phyloP scores from a whole-genome alignment of 1,139 yeast species.

The Blastobotrys apis region DNA sequence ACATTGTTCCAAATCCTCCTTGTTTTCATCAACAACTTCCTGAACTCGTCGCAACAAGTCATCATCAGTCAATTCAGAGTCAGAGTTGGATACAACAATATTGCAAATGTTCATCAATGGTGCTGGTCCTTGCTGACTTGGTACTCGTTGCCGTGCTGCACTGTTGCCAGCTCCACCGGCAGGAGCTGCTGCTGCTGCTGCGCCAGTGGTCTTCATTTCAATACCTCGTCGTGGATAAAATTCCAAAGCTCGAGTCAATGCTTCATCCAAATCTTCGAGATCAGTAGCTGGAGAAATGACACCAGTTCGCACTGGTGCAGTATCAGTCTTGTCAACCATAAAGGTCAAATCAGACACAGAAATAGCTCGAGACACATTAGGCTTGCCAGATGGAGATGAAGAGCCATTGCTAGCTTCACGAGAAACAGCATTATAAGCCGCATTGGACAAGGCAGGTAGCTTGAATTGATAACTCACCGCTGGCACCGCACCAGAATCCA shows the following conservation, averaged over 20 bases:
- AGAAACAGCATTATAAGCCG: constrained; percentile 44
- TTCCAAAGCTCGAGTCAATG: constrained; percentile 71
- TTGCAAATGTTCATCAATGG: constrained; percentile 70
- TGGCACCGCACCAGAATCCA: constrained; percentile 52
- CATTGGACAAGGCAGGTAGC: constrained; percentile 64
- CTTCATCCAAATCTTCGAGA: constrained; percentile 85
- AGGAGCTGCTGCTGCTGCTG: constrained; percentile 18
- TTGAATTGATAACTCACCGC: constrained; percentile 88
- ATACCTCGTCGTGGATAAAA: constrained; percentile 48
- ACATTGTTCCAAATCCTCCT: constrained; percentile 62
- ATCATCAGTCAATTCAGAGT: constrained; percentile 68
- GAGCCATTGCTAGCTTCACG: constrained; percentile 29
- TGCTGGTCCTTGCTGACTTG: constrained; percentile 28
- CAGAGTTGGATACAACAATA: constrained; percentile 67
- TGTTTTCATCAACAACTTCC: constrained; percentile 63
- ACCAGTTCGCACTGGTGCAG: constrained; percentile 75
- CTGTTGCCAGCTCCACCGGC: constrained; percentile 35
- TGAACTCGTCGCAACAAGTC: constrained; percentile 59
- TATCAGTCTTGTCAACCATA: constrained; percentile 61
- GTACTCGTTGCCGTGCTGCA: constrained; percentile 31
- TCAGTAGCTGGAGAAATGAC: constrained; percentile 77
- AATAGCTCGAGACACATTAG: constrained; percentile 61
- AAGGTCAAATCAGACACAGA: constrained; percentile 90
- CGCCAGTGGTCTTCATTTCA: constrained; percentile 30
- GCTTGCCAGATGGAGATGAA: constrained; percentile 29